phyloP scores from a whole-genome alignment of 768 basidiomycete genomes.

The Termitomyces titanicus region DNA sequence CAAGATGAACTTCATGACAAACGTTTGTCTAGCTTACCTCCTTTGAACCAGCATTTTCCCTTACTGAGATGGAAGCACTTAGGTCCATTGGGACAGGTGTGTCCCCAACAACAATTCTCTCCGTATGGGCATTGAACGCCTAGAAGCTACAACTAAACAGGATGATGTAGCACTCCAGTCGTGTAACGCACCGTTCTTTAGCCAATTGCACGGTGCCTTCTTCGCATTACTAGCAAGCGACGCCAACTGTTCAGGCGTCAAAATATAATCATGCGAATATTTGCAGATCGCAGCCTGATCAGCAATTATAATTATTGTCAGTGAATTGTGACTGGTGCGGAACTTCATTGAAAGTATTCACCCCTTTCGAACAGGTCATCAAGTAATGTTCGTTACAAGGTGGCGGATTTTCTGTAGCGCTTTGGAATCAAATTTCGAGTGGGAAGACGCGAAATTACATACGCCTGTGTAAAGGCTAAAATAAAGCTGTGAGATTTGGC shows the following conservation, averaged over 20 bases:
- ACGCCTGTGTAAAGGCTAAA: conserved; percentile 78
- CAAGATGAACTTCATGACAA: neutral
- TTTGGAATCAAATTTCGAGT: conserved; percentile 7
- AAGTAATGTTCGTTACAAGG: conserved; percentile 85
- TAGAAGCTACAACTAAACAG: conserved; percentile 20
- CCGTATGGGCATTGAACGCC: conserved; percentile 76
- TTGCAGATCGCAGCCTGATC: conserved; percentile 63
- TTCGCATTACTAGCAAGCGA: conserved; percentile 74
- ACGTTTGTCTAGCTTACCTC: conserved; percentile 33
- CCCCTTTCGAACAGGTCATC: conserved; percentile 80
- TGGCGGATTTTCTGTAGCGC: conserved; percentile 64
- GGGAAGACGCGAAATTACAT: conserved; percentile 23
- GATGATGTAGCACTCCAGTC: neutral
- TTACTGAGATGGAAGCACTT: conserved; percentile 69
- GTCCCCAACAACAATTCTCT: conserved; percentile 78
- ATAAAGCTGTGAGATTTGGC: conserved; percentile 6
- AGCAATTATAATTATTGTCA: no score
- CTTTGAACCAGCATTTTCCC: conserved; percentile 89
- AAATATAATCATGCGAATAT: conserved; percentile 77
- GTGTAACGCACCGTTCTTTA: conserved; percentile 60
- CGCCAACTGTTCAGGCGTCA: conserved; percentile 69
- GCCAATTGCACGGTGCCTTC: conserved; percentile 83
- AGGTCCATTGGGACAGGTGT: conserved; percentile 76
- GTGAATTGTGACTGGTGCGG: neutral
- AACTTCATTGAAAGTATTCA: conserved; percentile 25